A percentile compares a stretch with the other conserved stretches of the same genome.
These are phyloP conservation scores for Elsinoe batatas DNA, from an alignment of 2,329 filamentous ascomycete species.

Conservation along the genomic window DNA sequence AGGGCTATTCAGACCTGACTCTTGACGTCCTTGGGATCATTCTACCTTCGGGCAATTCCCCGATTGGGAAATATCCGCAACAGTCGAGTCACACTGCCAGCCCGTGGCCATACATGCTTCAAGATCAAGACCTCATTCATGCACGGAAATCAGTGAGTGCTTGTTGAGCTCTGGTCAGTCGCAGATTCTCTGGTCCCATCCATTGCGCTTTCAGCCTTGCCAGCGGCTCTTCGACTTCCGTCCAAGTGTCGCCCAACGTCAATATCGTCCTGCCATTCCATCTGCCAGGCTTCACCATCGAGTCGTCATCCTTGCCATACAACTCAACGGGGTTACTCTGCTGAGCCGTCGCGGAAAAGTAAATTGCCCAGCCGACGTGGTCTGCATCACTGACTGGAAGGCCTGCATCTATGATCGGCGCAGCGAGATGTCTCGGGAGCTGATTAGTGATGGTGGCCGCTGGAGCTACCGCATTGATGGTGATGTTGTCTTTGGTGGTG, in stretches of 20 bases:
- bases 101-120: not conserved
- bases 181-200: conserved; percentile 27
- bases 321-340: conserved; percentile 26
- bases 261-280: conserved; percentile 31
- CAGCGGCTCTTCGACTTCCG: conserved; percentile 28
- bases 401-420: conserved; percentile 25
- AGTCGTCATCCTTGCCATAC: conserved; percentile 29
- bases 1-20: no score
- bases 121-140: not conserved
- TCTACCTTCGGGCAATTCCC: no score
- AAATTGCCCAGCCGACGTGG: conserved; percentile 29
- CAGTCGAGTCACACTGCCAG: no score
- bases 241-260: conserved; percentile 29
- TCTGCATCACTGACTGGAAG: conserved; percentile 28
- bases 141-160: conserved; percentile 22
- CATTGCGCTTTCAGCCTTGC: conserved; percentile 20
- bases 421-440: conserved; percentile 25
- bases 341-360: conserved; percentile 30
- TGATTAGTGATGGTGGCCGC: conserved; percentile 28
- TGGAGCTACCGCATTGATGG: conserved; percentile 33
- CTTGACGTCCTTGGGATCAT: no score
- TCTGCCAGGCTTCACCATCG: conserved; percentile 14
- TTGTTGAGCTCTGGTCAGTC: conserved; percentile 25
- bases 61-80: no score
- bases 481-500: conserved; percentile 22